Evolutionary conservation across 192 early-diverging fungal species (phyloP), one percentile per base, ranked within the genome.

Genomic region (Backusella mclennaniae): DNA sequence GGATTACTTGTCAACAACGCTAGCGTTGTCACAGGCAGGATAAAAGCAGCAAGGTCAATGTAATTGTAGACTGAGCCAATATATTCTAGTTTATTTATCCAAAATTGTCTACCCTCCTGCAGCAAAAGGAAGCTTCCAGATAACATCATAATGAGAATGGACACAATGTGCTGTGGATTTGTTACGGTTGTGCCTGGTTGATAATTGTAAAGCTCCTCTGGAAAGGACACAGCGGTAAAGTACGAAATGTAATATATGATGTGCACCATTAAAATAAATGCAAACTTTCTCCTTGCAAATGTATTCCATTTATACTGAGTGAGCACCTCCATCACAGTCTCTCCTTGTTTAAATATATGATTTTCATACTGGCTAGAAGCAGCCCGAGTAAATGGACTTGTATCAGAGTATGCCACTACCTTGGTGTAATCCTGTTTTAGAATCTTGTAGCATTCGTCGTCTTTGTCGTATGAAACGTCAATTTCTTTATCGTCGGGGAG

Each of bases 251-350:
- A 75, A 33, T 75, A 75, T 3, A n/a, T 6, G 3, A 67, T 44
- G n/a, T 75, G 63, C 17, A 75, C 19, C 8, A 75, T 31, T 2
- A 31, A 49, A 14, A 75, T 75, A 23, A 49, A 19, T 3, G 29
- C 19, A 14, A 75, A 75, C 15, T 26, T 63, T 19, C 9, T 35
- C 19, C 17, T 38, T n/a, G 74, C 74, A 67, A 75, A 75, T 17
- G 21, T 44, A 19, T 44, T 63, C 74, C 74, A 75, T 67, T 75
- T 75, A 44, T 75, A 75, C 5, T 66, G n/a, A 36, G 67, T 29
- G 14, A 75, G 17, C 17, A 66, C 42, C 35, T 67, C 74, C 36
- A 75, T 66, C 33, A 75, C 63, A n/a, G 74, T 63, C 1, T 75
- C 74, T 31, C 66, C 73, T 8, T 70, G 70, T 49, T 41, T 21